Base-by-base conservation (phyloP, 1,284 basidiomycete genomes). In the Tilletia walkeri region DNA sequence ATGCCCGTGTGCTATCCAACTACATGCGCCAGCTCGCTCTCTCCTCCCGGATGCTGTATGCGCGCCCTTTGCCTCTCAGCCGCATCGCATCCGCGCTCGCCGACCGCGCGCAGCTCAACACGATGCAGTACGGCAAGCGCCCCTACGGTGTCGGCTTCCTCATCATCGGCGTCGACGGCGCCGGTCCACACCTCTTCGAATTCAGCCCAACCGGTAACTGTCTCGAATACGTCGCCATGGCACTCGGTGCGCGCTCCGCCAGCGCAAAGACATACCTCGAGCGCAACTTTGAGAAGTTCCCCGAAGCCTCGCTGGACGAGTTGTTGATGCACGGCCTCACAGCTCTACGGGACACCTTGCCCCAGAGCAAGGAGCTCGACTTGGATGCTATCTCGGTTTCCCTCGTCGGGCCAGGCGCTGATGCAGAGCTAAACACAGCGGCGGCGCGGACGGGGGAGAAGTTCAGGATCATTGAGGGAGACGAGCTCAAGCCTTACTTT, bases 11-110 rank as follows among this genome's bases (percentile, higher is more conserved):
- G 0, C 59, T 63, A 4, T 65, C 75, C 72, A 98, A 99, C 86
- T 98, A 95, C 85, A 99, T 99, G 96, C 89, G 96, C 49, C 96
- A 98, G 85, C 93, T 99, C 86, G 95, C 96, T 56, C 95, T 99
- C 90, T 90, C 90, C 30, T 93, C 92, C 20, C 90, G 91, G 78
- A 95, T 99, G 91, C 87, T 93, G 67, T 98, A 95, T 87, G 94
- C 92, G 84, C 90, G 96, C 48, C 93, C 95, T 16, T 89, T 97
- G 67, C 96, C 96, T 69, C 91, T 99, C 1, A 94, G 92, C 80
- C 89, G 95, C 67, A 89, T 98, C 47, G 95, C 99, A 9, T 90
- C 91, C 72, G 88, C 93, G 71, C 95, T 99, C 77, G 94, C 96
- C 38, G 95, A 99, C 84, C 95, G 96, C 93, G 96, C 96, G 0